These are phyloP conservation scores for Fusarium longipes DNA, from an alignment of 2,329 filamentous ascomycete species.

Conservation along the genomic window DNA sequence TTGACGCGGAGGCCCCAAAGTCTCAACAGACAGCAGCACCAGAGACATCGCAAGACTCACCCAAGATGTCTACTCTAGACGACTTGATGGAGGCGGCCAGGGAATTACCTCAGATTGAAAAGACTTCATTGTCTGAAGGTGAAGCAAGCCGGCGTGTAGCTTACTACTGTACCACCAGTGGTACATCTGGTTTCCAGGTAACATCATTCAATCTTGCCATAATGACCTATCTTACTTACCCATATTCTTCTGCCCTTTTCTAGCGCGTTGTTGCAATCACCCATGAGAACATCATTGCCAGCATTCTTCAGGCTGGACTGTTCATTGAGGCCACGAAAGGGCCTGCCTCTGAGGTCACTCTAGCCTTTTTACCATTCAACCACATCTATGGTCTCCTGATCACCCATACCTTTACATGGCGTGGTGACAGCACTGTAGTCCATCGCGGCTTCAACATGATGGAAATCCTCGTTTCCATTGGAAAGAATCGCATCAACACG, in stretches of 20 bases:
- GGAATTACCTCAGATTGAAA: background rate
- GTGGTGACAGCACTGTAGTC: conserved; percentile 5
- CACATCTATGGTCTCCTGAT: conserved; percentile 8
- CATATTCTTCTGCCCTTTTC: background rate
- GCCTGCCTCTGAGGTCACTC: conserved; percentile 2
- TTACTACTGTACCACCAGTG: conserved; percentile 10
- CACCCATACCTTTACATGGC: conserved; percentile 10
- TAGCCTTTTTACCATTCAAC: conserved; percentile 4
- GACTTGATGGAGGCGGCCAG: background rate
- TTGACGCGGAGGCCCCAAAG: background rate
- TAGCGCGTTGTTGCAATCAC: conserved; percentile 7
- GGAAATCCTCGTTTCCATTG: conserved; percentile 10
- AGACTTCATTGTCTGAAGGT: background rate
- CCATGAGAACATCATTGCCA: conserved; percentile 8
- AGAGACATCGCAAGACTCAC: background rate
- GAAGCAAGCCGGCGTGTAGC: conserved; percentile 5
- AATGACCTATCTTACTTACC: background rate
- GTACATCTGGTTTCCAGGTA: conserved; percentile 7
- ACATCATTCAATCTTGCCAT: background rate
- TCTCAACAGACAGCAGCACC: background rate
- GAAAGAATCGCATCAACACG: conserved; percentile 5
- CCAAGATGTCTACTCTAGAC: conserved; percentile 3
- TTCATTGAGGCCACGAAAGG: conserved; percentile 8
- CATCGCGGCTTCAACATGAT: conserved; percentile 7
- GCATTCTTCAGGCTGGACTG: conserved; percentile 6